Evolutionary conservation across 2,329 filamentous ascomycete genomes (phyloP), one percentile per base, ranked within the genome.

Genomic region (Beauveria bassiana): DNA sequence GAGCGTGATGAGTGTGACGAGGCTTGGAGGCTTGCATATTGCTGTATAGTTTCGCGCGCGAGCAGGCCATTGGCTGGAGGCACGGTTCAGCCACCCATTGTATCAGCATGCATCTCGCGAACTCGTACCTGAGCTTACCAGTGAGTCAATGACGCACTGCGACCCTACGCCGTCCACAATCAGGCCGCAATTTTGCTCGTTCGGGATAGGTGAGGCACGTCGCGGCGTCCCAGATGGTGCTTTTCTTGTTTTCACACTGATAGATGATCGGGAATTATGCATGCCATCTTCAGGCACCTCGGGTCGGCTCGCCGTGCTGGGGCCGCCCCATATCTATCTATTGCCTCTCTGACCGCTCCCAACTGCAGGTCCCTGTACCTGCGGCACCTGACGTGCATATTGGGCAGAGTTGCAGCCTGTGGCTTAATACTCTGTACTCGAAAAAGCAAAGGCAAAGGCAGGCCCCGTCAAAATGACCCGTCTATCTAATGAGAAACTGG

Each of bases 21-120:
- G 55, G 55, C 55, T 49, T 58, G 55, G 22, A 50, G 55, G 55
- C 55, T 49, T 58, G 55, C 55, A 50, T 58, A 38, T 42, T 14
- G 28, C 45, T 50, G 22, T 26, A 42, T 40, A 7, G 31, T 34
- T 24, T 31, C 10, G 43, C 42, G 42, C 40, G 18, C 10, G 2
- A 14, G 14, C 18, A 10, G 20, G 31, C 10, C 10, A 58, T 58
- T 58, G 55, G 55, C 46, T 50, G 45, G 10, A 28, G 7, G 45
- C 18, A 26, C 22, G 34, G 20, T 16, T 22, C 38, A 31, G 34
- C 8, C 8, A n/a, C 12, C 22, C 3, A 5, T 28, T 54, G 38
- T 28, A 22, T 2, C 22, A 22, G 22, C 2, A 26, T 54, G 20
- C 34, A 28, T 40, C 3, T 24, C 22, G 50, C 31, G 20, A 16